Evolutionary conservation across 2,329 filamentous ascomycete species (phyloP).

Genomic region (Aspergillus sp.): DNA sequence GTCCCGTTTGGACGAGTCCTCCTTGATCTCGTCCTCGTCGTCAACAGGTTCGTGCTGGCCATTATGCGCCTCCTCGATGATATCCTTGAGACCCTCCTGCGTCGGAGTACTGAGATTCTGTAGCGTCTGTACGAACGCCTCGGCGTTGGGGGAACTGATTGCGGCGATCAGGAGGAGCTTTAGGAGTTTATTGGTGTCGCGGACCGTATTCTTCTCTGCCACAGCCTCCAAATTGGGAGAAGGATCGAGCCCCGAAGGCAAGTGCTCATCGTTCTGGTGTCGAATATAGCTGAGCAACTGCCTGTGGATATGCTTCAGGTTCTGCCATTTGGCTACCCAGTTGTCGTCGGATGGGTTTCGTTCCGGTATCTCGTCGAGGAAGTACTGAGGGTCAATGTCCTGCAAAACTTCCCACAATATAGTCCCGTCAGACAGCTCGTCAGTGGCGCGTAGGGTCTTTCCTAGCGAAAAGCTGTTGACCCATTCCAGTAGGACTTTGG

Average conservation of each 20-base stretch:
- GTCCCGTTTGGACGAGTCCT: constrained; percentile 27
- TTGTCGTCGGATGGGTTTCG: constrained; percentile 32
- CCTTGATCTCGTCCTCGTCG: constrained; percentile 29
- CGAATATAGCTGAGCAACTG: constrained; percentile 38
- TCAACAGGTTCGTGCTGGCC: constrained; percentile 30
- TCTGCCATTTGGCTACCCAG: constrained; percentile 43
- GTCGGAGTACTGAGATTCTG: constrained; percentile 36
- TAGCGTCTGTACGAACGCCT: constrained; percentile 46
- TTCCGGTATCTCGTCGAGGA: constrained; percentile 41
- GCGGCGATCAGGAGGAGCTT: constrained; percentile 57
- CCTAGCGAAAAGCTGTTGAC: constrained; percentile 39
- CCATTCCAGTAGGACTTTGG: constrained; percentile 41
- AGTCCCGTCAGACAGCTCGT: constrained; percentile 38
- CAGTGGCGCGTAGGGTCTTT: constrained; percentile 32
- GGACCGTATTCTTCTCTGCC: constrained; percentile 36
- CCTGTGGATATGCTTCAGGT: constrained; percentile 43
- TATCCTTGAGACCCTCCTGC: constrained; percentile 39
- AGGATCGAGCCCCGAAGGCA: constrained; percentile 35
- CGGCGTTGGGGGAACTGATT: constrained; percentile 50
- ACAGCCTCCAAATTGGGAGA: constrained; percentile 41
- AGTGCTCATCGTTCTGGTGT: constrained; percentile 36
- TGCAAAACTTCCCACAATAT: constrained; percentile 42
- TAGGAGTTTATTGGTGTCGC: constrained; percentile 48
- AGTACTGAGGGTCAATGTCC: constrained; percentile 42
- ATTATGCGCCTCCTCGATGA: constrained; percentile 40